These are phyloP conservation scores for Microdochium bolleyi DNA, from an alignment of 2,329 filamentous ascomycete species.

Conservation along the genomic window DNA sequence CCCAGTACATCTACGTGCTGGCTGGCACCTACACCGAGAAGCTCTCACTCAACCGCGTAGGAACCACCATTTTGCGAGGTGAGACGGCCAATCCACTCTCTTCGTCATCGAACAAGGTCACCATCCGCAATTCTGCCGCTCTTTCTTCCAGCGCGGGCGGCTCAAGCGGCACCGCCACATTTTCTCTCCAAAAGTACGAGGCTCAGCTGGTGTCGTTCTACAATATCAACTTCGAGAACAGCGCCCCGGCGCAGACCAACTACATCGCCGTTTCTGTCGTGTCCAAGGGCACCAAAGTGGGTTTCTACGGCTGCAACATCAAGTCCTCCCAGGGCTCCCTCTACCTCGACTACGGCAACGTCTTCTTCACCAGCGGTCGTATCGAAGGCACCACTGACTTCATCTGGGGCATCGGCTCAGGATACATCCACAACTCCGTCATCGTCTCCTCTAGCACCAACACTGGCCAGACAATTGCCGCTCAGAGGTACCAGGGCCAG, in stretches of 20 bases:
- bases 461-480: conserved; percentile 17
- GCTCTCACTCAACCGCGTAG: conserved; percentile 36
- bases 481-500: conserved; percentile 14
- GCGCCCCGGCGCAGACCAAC: conserved; percentile 5
- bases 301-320: conserved; percentile 37
- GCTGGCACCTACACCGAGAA: conserved; percentile 45
- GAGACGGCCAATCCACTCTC: conserved; percentile 32
- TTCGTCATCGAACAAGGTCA: conserved; percentile 40
- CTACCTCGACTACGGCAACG: conserved; percentile 34
- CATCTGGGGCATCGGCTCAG: conserved; percentile 34
- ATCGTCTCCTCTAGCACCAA: conserved; percentile 22
- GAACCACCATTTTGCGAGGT: conserved; percentile 37
- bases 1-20: conserved; percentile 44
- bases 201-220: conserved; percentile 18
- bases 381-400: conserved; percentile 42
- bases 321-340: conserved; percentile 43
- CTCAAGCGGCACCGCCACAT: conserved; percentile 12
- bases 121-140: conserved; percentile 12
- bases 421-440: conserved; percentile 33
- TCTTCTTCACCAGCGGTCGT: conserved; percentile 35
- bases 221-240: conserved; percentile 19
- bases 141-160: conserved; percentile 7
- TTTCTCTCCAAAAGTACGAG: conserved; percentile 17
- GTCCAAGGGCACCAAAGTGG: conserved; percentile 10
- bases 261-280: conserved; percentile 5